Conservation (phyloP, 2,329 filamentous ascomycete genomes). For the Xylaria multiplex region DNA sequence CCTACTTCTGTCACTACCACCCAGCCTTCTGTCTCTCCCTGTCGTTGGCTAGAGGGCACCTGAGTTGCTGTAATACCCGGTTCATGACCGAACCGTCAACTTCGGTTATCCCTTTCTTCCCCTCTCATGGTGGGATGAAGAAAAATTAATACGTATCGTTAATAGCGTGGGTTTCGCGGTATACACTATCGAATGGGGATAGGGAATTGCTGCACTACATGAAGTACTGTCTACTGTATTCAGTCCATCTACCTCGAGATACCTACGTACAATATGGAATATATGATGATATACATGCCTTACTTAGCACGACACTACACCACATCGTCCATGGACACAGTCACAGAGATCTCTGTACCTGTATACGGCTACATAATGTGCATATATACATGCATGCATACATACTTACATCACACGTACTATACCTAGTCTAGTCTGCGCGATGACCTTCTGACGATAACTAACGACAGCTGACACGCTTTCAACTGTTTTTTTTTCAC, state of each 20-base stretch:
- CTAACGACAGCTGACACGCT: slow-evolving; percentile 12
- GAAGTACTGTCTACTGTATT: neutral
- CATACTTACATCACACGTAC: slow-evolving; percentile 28
- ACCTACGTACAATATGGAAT: neutral
- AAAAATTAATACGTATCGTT: neutral
- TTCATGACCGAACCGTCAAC: slow-evolving; percentile 20
- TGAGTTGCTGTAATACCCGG: slow-evolving; percentile 24
- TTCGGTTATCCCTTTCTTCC: slow-evolving; percentile 12
- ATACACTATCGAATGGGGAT: slow-evolving; percentile 2
- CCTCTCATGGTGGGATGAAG: slow-evolving; percentile 1
- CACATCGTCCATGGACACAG: neutral
- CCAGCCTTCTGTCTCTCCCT: slow-evolving; percentile 31
- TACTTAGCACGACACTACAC: too few species aligned
- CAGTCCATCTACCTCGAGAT: neutral
- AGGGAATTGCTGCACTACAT: neutral
- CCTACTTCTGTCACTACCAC: slow-evolving; percentile 21
- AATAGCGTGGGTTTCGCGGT: neutral
- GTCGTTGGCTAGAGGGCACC: slow-evolving; percentile 21
- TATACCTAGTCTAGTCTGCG: slow-evolving; percentile 12
- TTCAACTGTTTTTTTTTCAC: too few species aligned
- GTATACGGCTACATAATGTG: slow-evolving; percentile 13
- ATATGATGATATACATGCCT: neutral
- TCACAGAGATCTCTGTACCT: neutral
- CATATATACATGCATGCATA: slow-evolving; percentile 24
- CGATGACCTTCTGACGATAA: slow-evolving; percentile 26